Evolutionary conservation across 441 rosid species (phyloP).

Genomic region (Metrosideros polymorpha): DNA sequence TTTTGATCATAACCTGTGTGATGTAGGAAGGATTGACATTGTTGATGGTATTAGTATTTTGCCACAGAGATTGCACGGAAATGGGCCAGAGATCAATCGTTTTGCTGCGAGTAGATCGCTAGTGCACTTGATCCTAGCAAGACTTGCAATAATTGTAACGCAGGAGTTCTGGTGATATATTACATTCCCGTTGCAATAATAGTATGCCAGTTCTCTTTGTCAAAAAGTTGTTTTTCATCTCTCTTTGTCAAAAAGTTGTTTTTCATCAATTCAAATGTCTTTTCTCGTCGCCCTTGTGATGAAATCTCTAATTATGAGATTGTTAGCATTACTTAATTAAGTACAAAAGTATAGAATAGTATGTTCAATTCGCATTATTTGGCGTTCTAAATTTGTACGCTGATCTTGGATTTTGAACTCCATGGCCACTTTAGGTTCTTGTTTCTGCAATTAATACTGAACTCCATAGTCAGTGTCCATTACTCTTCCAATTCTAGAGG

Average conservation of each 20-base stretch:
- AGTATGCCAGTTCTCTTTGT: no score
- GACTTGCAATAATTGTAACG: neutral
- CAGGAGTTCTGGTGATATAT: neutral
- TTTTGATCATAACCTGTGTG: neutral
- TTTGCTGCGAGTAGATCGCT: neutral
- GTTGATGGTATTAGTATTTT: neutral
- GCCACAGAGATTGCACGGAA: neutral
- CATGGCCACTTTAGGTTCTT: neutral
- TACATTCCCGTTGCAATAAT: no score
- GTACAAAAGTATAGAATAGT: neutral
- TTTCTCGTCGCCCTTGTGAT: neutral
- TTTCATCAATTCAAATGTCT: neutral
- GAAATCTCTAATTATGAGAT: neutral
- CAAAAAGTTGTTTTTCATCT: no score
- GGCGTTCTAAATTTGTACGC: neutral
- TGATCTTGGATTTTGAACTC: neutral
- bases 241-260: neutral
- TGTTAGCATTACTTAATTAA: neutral
- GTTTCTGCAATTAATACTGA: neutral
- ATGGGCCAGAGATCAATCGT: neutral
- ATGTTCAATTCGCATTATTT: neutral
- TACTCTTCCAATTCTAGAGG: neutral
- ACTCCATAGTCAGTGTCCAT: neutral
- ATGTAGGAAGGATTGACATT: neutral
- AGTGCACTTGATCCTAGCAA: neutral